Evolutionary conservation across 208 protist species (phyloP), one percentile per base, ranked within the genome.

Genomic region (Perkinsela sp.): DNA sequence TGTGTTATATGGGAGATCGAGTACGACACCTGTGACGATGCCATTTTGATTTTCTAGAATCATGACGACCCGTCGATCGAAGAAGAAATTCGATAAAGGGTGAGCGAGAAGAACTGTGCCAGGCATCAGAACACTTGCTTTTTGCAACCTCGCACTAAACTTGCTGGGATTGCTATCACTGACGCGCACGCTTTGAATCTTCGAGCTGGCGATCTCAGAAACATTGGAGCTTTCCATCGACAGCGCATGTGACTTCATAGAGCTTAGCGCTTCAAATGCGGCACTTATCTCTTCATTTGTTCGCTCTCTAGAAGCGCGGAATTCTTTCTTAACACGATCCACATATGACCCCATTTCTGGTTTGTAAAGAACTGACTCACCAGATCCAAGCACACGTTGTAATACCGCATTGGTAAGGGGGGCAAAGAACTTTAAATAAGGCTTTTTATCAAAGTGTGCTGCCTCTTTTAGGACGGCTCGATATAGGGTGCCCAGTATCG

Each of bases 1-100:
- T 32, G 80, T 85, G 2, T 76, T 82, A 73, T 81, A 90, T 72
- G 80, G 72, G 72, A 90, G 77, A 70, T 90, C 85, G 16, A 88
- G 76, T 31, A 90, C 85, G 31, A 90, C 70, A 0, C 77, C 85
- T 1, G 72, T 85, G 29, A 82, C 87, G 31, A 81, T 70, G 28
- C 82, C 68, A 16, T 79, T 74, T 1, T 75, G 83, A 1, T 75
- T 68, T 72, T 90, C 85, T 30, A 81, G 85, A 16, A 90, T 79
- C 1, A 90, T 72, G 73, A 90, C 73, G 22, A 88, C 85, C 68
- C 85, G 80, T 1, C 85, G 79, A 69, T 90, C 85, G 28, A 81
- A 72, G 69, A 88, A 80, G 0, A 82, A 83, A 6, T 81, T 87
- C 31, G 85, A 87, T 30, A 90, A 76, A 29, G 85, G 85, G 71